phyloP scores from a whole-genome alignment of 2,329 filamentous ascomycete species.

The Microcyclospora tardicrescens region DNA sequence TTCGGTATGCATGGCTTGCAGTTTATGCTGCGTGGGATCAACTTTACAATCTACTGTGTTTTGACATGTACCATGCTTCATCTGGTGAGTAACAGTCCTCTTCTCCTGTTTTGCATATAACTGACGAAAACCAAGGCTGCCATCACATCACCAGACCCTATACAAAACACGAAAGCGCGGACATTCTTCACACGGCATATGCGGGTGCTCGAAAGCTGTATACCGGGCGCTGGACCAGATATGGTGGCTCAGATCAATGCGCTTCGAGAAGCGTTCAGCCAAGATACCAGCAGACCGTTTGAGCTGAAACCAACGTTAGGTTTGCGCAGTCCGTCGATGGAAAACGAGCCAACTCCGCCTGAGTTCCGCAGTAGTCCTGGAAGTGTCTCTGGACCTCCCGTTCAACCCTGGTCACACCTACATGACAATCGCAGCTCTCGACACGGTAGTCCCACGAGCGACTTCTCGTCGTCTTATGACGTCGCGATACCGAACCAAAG shows the following conservation, averaged over 20 bases:
- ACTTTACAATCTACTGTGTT: slow-evolving; percentile 87
- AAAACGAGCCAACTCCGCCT: slow-evolving; percentile 19
- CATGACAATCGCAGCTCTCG: slow-evolving; percentile 11
- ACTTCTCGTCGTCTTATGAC: slow-evolving; percentile 14
- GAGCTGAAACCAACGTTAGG: slow-evolving; percentile 70
- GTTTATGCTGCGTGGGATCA: slow-evolving; percentile 88
- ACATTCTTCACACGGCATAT: slow-evolving; percentile 90
- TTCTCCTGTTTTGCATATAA: neutral
- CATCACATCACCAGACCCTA: slow-evolving; percentile 82
- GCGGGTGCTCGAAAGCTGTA: slow-evolving; percentile 79
- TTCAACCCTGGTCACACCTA: slow-evolving; percentile 10
- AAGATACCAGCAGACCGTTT: slow-evolving; percentile 71
- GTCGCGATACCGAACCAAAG: slow-evolving; percentile 5
- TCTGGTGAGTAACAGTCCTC: slow-evolving; percentile 49
- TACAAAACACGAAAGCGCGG: slow-evolving; percentile 70
- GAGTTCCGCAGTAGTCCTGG: slow-evolving; percentile 3
- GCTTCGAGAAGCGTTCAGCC: slow-evolving; percentile 80
- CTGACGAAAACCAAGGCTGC: slow-evolving; percentile 46
- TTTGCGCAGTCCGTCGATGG: slow-evolving; percentile 51
- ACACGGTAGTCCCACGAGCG: slow-evolving; percentile 12
- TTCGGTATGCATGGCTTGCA: slow-evolving; percentile 71
- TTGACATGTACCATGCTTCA: slow-evolving; percentile 88
- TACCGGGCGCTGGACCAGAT: slow-evolving; percentile 68
- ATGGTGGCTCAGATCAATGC: slow-evolving; percentile 83
- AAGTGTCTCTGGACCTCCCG: slow-evolving; percentile 3